Percentiles rank a stretch among this genome's conserved stretches.
These are phyloP conservation scores for Umbilicaria muhlenbergii DNA, from an alignment of 495 filamentous ascomycete genomes.

Conservation along the genomic window DNA sequence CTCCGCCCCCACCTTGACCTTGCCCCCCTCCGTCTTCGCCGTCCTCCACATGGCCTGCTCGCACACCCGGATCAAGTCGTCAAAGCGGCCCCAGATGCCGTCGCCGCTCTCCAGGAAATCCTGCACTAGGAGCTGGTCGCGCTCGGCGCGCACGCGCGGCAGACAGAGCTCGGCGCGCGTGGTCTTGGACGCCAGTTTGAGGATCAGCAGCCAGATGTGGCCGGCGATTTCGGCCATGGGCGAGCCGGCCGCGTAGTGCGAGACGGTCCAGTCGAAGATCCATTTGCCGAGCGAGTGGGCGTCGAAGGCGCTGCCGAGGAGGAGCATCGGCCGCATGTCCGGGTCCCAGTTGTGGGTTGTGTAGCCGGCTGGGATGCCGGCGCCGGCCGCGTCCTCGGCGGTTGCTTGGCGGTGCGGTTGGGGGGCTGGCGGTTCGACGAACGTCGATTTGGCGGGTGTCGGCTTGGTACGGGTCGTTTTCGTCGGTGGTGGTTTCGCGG, in stretches of 20 bases:
- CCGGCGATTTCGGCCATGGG: constrained; percentile 88
- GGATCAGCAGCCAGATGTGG: constrained; percentile 87
- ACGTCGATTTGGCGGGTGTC: constrained; percentile 26
- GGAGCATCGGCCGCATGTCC: constrained; percentile 77
- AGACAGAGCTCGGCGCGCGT: constrained; percentile 80
- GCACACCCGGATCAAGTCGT: constrained; percentile 73
- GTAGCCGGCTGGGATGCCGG: constrained; percentile 79
- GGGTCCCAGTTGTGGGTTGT: constrained; percentile 99
- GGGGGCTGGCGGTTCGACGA: constrained; percentile 17
- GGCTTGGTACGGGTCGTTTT: constrained; percentile 6
- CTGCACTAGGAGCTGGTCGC: constrained; percentile 69
- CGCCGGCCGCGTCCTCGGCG: constrained; percentile 64
- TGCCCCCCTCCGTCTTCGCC: constrained; percentile 47
- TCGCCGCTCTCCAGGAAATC: constrained; percentile 90
- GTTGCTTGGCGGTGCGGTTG: constrained; percentile 50
- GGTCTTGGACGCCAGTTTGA: constrained; percentile 90
- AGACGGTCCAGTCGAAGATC: constrained; percentile 99
- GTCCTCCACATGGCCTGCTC: constrained; percentile 86
- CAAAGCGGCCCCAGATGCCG: constrained; percentile 71
- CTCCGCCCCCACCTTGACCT: constrained; percentile 63
- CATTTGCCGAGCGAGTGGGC: constrained; percentile 95
- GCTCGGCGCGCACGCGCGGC: constrained; percentile 54
- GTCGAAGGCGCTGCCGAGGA: constrained; percentile 92
- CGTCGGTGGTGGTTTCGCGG: constrained; percentile 7
- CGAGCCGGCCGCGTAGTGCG: constrained; percentile 68